Evolutionary conservation across 1,139 yeast genomes (phyloP).

Genomic region (Nakaseomyces delphensis): DNA sequence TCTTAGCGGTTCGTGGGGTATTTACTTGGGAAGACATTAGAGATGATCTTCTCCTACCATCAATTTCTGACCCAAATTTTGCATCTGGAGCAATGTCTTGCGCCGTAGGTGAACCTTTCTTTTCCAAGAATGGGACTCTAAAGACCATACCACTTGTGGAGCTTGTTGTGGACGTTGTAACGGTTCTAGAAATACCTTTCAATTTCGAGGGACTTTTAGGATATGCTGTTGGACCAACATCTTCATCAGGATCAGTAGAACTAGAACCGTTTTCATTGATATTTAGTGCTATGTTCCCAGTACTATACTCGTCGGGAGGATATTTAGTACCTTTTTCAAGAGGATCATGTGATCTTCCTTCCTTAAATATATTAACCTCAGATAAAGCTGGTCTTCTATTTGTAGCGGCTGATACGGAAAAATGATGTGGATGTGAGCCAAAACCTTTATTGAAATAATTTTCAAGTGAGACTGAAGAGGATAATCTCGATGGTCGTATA

Average conservation of each 20-base stretch:
- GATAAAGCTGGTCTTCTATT: slow-evolving; percentile 1
- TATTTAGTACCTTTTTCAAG: neutral
- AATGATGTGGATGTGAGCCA: slow-evolving; percentile 1
- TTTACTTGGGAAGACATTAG: slow-evolving; percentile 15
- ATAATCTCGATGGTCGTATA: slow-evolving; percentile 10
- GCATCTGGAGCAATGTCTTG: slow-evolving; percentile 8
- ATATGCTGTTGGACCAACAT: slow-evolving; percentile 1
- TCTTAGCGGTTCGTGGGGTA: slow-evolving; percentile 8
- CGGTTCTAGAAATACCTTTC: slow-evolving; percentile 6
- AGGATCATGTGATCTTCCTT: neutral
- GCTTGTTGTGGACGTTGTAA: slow-evolving; percentile 19
- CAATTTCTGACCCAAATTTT: slow-evolving; percentile 9
- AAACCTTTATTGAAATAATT: slow-evolving; percentile 17
- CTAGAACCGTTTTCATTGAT: neutral
- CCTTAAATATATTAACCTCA: slow-evolving; percentile 1
- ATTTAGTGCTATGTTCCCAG: neutral
- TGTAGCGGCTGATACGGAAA: slow-evolving; percentile 1
- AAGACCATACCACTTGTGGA: slow-evolving; percentile 36
- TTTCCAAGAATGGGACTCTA: slow-evolving; percentile 58
- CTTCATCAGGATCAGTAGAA: slow-evolving; percentile 6
- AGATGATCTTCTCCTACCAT: slow-evolving; percentile 21
- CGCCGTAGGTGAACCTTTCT: slow-evolving; percentile 7
- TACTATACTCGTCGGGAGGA: neutral
- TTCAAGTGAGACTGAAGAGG: slow-evolving; percentile 31
- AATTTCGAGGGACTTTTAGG: slow-evolving; percentile 2